Evolutionary conservation across 192 early-diverging fungal genomes (phyloP), one percentile per base, ranked within the genome.

Genomic region (Coemansia sp.): DNA sequence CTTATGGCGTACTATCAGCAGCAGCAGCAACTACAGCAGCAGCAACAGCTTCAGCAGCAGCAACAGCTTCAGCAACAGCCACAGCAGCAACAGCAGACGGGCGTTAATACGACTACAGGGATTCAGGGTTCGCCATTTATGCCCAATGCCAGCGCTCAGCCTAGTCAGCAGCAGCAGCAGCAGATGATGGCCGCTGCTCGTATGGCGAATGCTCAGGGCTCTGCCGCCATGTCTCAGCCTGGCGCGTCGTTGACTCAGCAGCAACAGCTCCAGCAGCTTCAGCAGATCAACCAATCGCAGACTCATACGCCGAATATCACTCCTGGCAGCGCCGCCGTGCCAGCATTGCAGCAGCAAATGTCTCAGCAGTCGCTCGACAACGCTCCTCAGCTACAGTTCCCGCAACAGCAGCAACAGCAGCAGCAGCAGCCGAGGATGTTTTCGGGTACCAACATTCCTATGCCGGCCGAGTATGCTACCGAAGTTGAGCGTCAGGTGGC

Each of bases 401-500:
- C 42, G 38, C 42, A 26, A 21, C 71, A 61, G 47, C 60, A 59
- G 50, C 68, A 67, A 46, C 67, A 63, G 35, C 67, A 58, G 32
- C 72, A 47, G 42, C 55, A 42, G 19, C 69, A 67, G 62, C 78
- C 66, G 62, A 74, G 73, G 5, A 67, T 70, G 61, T 70, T 73
- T 63, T 19, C 49, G 30, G 74, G 67, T 17, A 75, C 73, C 0
- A 44, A 38, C 30, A 46, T 80, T 1, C 69, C 73, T 4, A 80
- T 75, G 44, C 78, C 73, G 14, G 39, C 55, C 3, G 78, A 75
- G 26, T 17, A 66, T 7, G 66, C 63, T 5, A 58, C 62, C 6
- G 78, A 80, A 14, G 21, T 80, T 11, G 78, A 80, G 13, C 65
- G 73, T 1, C 64, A 75, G 33, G 16, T 80, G 46, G 53, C 53